These are phyloP conservation scores for Trichoderma polysporum DNA, from an alignment of 2,329 filamentous ascomycete species.

Conservation along the genomic window DNA sequence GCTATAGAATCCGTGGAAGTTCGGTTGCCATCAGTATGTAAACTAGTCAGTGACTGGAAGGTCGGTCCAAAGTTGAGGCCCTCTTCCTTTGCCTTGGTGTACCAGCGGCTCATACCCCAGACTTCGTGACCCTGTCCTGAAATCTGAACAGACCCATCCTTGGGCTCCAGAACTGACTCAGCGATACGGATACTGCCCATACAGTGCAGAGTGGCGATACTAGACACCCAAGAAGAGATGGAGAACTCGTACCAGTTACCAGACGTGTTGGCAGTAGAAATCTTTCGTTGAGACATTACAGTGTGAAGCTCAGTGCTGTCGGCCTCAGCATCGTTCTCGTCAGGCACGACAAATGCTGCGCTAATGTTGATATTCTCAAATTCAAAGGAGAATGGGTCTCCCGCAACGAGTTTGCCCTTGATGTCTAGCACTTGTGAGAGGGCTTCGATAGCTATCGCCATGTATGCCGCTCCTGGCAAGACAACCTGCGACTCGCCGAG, in stretches of 20 bases:
- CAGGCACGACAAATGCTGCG: conserved; percentile 32
- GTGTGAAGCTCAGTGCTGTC: conserved; percentile 8
- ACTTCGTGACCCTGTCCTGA: background rate
- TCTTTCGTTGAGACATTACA: background rate
- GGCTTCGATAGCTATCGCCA: conserved; percentile 46
- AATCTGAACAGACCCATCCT: background rate
- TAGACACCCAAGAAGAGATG: conserved; percentile 2
- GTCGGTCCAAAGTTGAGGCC: conserved; percentile 12
- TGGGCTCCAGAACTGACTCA: background rate
- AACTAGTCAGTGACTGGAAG: conserved; percentile 1
- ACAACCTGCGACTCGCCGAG: conserved; percentile 50
- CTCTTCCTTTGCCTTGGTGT: conserved; percentile 1
- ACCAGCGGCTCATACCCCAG: conserved; percentile 11
- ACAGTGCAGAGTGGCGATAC: background rate
- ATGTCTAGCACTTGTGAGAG: conserved; percentile 24
- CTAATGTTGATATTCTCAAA: conserved; percentile 34
- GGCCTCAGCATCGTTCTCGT: conserved; percentile 21
- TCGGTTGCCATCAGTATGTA: conserved; percentile 5
- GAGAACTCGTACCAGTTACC: conserved; percentile 8
- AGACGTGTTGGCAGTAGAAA: conserved; percentile 4
- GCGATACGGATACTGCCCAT: conserved; percentile 1
- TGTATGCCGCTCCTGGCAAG: conserved; percentile 46
- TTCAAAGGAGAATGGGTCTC: conserved; percentile 21
- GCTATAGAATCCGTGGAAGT: conserved; percentile 2
- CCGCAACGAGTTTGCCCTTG: background rate